Conservation (phyloP, 768 basidiomycete genomes). For the Boletus subparvulus region DNA sequence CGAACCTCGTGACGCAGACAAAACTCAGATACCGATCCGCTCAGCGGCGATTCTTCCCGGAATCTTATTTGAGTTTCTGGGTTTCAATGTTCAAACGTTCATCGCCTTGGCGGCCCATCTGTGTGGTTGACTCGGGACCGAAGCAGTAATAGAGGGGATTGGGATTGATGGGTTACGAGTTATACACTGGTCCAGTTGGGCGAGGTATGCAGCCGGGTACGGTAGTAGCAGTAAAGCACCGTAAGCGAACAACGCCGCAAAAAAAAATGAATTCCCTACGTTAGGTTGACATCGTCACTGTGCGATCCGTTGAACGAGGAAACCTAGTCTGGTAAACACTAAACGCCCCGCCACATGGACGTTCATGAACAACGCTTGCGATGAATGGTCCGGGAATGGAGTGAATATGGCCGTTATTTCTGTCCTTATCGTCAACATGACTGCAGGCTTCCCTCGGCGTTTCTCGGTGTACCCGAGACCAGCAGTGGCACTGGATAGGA, state of each 20-base stretch:
- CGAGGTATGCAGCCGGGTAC: background rate
- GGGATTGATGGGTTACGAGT: background rate
- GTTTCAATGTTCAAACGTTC: slow-evolving; percentile 2
- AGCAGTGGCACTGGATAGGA: background rate
- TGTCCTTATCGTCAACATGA: background rate
- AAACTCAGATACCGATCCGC: slow-evolving; percentile 15
- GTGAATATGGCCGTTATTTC: background rate
- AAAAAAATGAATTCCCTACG: no score
- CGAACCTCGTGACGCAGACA: background rate
- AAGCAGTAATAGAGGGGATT: background rate
- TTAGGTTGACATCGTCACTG: background rate
- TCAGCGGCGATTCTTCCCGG: background rate
- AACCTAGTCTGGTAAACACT: background rate
- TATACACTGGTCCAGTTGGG: background rate
- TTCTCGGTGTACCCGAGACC: background rate
- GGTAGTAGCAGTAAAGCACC: background rate
- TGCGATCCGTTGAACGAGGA: background rate
- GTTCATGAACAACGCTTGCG: background rate
- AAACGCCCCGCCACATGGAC: background rate
- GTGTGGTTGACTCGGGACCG: slow-evolving; percentile 9
- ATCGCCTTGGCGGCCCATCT: background rate
- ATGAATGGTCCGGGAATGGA: slow-evolving; percentile 6
- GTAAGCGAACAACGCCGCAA: background rate
- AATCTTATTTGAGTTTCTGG: slow-evolving; percentile 6
- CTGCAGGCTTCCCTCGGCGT: background rate